Evolutionary conservation across 2,329 filamentous ascomycete species (phyloP), one percentile per base, ranked within the genome.

Genomic region (Lecanicillium sp.): DNA sequence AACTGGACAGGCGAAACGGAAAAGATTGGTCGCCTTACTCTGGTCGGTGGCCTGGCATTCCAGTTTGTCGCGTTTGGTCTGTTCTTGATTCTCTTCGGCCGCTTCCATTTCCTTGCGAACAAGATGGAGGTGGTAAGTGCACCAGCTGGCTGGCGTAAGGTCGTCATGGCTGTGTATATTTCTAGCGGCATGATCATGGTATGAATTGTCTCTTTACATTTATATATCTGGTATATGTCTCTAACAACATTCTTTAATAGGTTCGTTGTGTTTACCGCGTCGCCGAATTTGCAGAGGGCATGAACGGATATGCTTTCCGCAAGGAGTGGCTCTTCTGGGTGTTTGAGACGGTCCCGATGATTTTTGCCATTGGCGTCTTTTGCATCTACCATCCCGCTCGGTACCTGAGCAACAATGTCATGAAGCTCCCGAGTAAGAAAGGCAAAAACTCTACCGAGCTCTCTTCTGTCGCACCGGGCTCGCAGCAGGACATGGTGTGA

Each of bases 291-390:
- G 64, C 66, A 0, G 60, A 71, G 27, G 71, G 71, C 0, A 67
- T 66, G n/a, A 53, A 70, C 6, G 61, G 64, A 13, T 75, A 75
- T 46, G 54, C 67, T 1, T 70, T 72, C 46, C 58, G 50, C 4
- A 64, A 69, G 17, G 71, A 75, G 44, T 74, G 71, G 65, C 65
- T 68, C 19, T 68, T 75, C 40, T 75, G 69, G 59, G 60, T 64
- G 3, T 66, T 75, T 12, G 72, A 75, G 43, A 61, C 65, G 0
- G 42, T 70, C 6, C 69, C 71, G 0, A 70, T 72, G 56, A 43
- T 66, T 3, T 50, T 62, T 0, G 69, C 71, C 5, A 60, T 76
- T 25, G 51, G 61, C 1, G 58, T 70, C 1, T 69, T 76, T 42
- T 68, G 65, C 4, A 48, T 70, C 28, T 74, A 63, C 49, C 68